A percentile compares a stretch with the other conserved stretches of the same genome.
phyloP scores from a whole-genome alignment of 352 stramenopile species.

The Pythium aquatile region DNA sequence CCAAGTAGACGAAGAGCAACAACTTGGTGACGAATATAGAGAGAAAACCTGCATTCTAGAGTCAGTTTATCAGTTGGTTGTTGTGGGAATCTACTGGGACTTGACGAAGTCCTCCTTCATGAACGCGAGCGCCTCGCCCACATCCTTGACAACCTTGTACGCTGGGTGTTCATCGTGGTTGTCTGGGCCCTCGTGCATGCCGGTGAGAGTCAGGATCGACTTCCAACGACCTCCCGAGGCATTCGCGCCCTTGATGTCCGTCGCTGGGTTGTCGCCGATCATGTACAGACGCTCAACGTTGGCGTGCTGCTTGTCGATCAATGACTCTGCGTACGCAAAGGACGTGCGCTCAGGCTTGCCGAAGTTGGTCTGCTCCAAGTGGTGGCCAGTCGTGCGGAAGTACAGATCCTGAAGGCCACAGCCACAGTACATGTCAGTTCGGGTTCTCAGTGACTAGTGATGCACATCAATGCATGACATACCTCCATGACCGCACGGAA shows the following conservation, averaged over 20 bases:
- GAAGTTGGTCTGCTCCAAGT: constrained; percentile 70
- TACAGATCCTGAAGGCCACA: constrained; percentile 48
- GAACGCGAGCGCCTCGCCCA: constrained; percentile 64
- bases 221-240: constrained; percentile 73
- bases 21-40: not conserved
- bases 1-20: constrained; percentile 45
- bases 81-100: constrained; percentile 10
- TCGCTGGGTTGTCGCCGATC: constrained; percentile 83
- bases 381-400: constrained; percentile 74
- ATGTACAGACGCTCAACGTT: constrained; percentile 82
- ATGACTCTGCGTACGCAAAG: constrained; percentile 70
- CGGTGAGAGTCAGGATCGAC: constrained; percentile 80
- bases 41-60: not conserved
- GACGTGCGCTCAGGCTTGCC: constrained; percentile 79
- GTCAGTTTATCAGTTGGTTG: not conserved
- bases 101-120: constrained; percentile 73
- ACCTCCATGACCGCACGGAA: constrained; percentile 77
- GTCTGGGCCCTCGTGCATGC: constrained; percentile 69
- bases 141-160: constrained; percentile 74
- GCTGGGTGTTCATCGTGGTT: constrained; percentile 66
- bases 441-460: not conserved
- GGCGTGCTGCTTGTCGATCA: constrained; percentile 69
- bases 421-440: constrained; percentile 4
- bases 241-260: constrained; percentile 82
- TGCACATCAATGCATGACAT: not conserved